Conservation (phyloP, 495 filamentous ascomycete species). For the Lasiosphaeriaceae sp. region DNA sequence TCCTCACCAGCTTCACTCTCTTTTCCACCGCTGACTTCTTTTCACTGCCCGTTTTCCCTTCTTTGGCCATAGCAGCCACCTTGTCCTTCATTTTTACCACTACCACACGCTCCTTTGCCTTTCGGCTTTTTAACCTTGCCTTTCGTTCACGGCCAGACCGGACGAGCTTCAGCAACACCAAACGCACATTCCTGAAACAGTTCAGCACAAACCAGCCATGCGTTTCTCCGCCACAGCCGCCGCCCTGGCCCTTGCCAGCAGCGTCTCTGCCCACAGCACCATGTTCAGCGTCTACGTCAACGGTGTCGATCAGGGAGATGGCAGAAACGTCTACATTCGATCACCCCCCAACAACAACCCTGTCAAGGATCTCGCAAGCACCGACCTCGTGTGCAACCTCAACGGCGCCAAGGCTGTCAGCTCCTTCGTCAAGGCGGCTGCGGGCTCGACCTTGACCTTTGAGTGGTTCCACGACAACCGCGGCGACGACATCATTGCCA, state of each 20-base stretch:
- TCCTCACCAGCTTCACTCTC: neutral
- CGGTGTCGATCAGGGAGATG: slow-evolving; percentile 42
- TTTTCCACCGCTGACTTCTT: neutral
- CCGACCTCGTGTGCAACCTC: slow-evolving; percentile 46
- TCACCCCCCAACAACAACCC: slow-evolving; percentile 47
- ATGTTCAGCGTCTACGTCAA: slow-evolving; percentile 45
- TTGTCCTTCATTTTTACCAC: neutral
- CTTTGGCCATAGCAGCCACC: neutral
- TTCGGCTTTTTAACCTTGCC: neutral
- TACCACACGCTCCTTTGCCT: too few species aligned
- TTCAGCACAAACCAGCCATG: slow-evolving; percentile 7
- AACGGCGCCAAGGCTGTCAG: slow-evolving; percentile 30
- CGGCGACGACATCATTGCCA: slow-evolving; percentile 48
- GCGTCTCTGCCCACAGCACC: slow-evolving; percentile 42
- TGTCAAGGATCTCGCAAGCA: slow-evolving; percentile 43
- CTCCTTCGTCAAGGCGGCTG: slow-evolving; percentile 37
- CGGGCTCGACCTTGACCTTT: slow-evolving; percentile 41
- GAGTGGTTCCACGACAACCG: slow-evolving; percentile 48
- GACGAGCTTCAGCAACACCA: neutral
- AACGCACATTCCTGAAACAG: neutral
- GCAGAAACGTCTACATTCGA: slow-evolving; percentile 41
- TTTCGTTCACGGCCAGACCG: neutral
- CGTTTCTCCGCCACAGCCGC: slow-evolving; percentile 16
- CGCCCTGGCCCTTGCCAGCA: slow-evolving; percentile 32
- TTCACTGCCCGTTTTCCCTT: neutral